These are phyloP conservation scores for Malus asiatica DNA, from an alignment of 306 rosid genomes.

Conservation along the genomic window DNA sequence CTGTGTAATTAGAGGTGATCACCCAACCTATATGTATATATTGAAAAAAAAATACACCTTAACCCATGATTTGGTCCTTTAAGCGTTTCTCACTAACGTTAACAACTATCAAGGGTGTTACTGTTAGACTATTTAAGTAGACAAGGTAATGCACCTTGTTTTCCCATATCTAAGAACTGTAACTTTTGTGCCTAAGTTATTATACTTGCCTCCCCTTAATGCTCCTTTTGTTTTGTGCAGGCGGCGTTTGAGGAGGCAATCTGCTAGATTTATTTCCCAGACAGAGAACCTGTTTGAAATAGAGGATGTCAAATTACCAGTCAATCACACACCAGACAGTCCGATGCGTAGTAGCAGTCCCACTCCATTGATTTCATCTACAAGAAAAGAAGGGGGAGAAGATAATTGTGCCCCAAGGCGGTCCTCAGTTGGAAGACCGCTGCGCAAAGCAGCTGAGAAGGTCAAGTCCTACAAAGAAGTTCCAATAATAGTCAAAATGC, in stretches of 20 bases:
- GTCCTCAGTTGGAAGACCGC: conserved; percentile 57
- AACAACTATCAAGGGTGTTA: background rate
- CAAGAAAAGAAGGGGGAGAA: conserved; percentile 19
- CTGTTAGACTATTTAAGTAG: too few relatives aligned
- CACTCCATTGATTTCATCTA: conserved; percentile 11
- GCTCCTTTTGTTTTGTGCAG: conserved; percentile 19
- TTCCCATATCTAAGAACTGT: background rate
- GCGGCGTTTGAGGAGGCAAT: conserved; percentile 56
- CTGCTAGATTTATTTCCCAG: conserved; percentile 38
- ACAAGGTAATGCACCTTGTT: background rate
- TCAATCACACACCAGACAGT: background rate
- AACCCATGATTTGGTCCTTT: too few relatives aligned
- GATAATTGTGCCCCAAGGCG: conserved; percentile 23
- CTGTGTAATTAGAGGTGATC: background rate
- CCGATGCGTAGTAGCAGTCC: background rate
- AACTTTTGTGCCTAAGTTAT: background rate
- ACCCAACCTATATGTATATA: background rate
- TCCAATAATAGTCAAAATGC: conserved; percentile 49
- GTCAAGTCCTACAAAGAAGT: conserved; percentile 61
- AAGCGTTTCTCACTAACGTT: background rate
- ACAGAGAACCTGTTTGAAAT: conserved; percentile 52
- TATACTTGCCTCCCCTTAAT: background rate
- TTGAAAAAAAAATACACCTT: too few relatives aligned
- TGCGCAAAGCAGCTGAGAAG: conserved; percentile 48
- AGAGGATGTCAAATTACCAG: conserved; percentile 39